A percentile compares a stretch with the other conserved stretches of the same genome.
Conservation (phyloP, 176 grass and related monocot genomes). For the Eremochloa ophiuroides region DNA sequence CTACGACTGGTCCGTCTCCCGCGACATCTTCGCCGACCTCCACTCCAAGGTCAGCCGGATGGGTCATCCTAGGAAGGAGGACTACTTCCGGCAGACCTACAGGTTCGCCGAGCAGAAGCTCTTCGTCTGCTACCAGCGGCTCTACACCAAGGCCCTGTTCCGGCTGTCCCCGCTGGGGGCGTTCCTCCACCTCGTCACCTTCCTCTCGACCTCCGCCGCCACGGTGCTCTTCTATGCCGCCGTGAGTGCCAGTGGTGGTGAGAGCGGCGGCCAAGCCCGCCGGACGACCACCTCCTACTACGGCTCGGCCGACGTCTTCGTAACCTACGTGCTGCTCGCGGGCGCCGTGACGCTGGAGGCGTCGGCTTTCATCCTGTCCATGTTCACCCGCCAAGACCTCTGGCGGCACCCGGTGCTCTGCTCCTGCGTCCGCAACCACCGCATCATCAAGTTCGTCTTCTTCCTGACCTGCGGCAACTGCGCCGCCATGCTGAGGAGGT, state of each 20-base stretch:
- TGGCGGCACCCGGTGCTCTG: constrained; percentile 18
- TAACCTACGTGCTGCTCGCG: neutral
- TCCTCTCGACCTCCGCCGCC: constrained; percentile 18
- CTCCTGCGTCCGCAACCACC: neutral
- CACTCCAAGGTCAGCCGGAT: neutral
- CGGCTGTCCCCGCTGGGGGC: neutral
- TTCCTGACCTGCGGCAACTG: neutral
- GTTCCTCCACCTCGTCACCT: neutral
- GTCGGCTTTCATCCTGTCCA: neutral
- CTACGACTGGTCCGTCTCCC: constrained; percentile 31
- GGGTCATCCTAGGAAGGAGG: neutral
- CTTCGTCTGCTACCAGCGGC: constrained; percentile 21
- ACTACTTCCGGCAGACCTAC: neutral
- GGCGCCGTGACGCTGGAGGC: constrained; percentile 12
- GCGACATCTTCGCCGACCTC: constrained; percentile 16
- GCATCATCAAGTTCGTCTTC: neutral
- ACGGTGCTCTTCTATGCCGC: neutral
- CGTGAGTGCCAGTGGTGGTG: no score
- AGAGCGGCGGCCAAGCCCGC: neutral
- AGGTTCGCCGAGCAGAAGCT: constrained; percentile 20
- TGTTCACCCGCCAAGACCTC: constrained; percentile 12
- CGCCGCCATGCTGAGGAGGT: neutral
- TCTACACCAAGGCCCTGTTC: constrained; percentile 19
- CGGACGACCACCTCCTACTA: neutral
- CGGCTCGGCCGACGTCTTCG: neutral